Conservation (phyloP, 139 green algal genomes). For the Coccomyxa sp. region DNA sequence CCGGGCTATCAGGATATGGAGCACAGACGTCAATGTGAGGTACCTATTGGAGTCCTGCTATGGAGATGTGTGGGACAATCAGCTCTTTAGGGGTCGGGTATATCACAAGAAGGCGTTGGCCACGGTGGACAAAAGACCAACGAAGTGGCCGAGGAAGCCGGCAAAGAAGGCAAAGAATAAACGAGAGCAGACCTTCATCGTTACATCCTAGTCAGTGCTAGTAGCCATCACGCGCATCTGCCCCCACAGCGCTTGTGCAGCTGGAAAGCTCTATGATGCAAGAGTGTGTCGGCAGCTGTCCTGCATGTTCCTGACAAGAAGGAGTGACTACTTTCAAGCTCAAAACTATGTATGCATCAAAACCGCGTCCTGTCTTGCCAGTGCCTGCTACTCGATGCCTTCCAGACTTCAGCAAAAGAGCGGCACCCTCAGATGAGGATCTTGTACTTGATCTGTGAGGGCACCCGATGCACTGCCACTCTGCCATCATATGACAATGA, state of each 20-base stretch:
- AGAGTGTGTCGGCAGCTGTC: background rate
- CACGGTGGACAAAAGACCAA: background rate
- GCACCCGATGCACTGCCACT: conserved; percentile 65
- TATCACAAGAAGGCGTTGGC: background rate
- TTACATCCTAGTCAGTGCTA: background rate
- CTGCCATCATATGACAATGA: conserved; percentile 78
- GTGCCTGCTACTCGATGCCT: too few species aligned
- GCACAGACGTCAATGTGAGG: background rate
- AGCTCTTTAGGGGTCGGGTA: background rate
- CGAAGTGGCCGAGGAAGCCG: background rate
- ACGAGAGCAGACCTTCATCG: background rate
- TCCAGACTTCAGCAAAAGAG: too few species aligned
- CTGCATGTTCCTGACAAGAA: too few species aligned
- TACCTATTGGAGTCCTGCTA: background rate
- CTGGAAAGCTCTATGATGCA: background rate
- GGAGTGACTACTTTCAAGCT: too few species aligned
- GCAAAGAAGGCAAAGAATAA: background rate
- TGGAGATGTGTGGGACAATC: background rate
- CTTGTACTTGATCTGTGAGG: conserved; percentile 74
- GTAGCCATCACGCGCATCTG: background rate
- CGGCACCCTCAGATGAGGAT: conserved; percentile 58
- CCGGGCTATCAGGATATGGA: background rate
- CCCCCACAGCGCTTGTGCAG: background rate
- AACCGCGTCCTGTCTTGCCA: too few species aligned
- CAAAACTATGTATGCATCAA: too few species aligned